These are phyloP conservation scores for Luvunga scandens DNA, from an alignment of 345 rosid genomes.

Conservation along the genomic window DNA sequence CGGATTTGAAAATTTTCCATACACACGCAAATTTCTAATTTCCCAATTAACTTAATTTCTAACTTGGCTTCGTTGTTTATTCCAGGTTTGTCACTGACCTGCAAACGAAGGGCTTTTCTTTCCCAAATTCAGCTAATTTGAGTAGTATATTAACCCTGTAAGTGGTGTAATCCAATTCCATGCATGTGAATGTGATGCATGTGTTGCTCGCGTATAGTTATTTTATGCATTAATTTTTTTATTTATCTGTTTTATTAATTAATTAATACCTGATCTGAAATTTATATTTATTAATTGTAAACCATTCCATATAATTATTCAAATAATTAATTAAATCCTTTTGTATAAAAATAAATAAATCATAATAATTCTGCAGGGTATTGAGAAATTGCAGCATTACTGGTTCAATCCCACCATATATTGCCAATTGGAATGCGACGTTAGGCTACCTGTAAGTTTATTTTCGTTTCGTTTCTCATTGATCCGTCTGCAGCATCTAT, in stretches of 20 bases:
- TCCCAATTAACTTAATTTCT: neutral
- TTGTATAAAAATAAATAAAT: too few relatives aligned
- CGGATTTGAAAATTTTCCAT: too few relatives aligned
- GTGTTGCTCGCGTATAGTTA: too few relatives aligned
- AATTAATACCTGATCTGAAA: too few relatives aligned
- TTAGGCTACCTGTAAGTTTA: neutral
- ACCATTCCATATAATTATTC: neutral
- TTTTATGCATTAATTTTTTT: too few relatives aligned
- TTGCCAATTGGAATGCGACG: neutral
- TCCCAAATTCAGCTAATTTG: constrained; percentile 7
- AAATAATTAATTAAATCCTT: too few relatives aligned
- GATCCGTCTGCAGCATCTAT: too few relatives aligned
- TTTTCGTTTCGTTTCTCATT: neutral
- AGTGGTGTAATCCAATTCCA: neutral
- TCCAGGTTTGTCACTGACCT: constrained; percentile 13
- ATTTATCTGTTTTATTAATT: too few relatives aligned
- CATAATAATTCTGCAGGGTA: constrained; percentile 2
- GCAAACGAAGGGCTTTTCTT: neutral
- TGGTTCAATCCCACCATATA: neutral
- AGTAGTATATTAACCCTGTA: neutral
- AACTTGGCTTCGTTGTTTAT: neutral
- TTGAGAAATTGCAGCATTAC: constrained; percentile 18
- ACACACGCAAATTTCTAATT: too few relatives aligned
- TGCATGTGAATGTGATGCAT: too few relatives aligned
- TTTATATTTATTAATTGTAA: too few relatives aligned